These are phyloP conservation scores for Tanozyma kutaoensis DNA, from an alignment of 805 yeast species.

Conservation along the genomic window DNA sequence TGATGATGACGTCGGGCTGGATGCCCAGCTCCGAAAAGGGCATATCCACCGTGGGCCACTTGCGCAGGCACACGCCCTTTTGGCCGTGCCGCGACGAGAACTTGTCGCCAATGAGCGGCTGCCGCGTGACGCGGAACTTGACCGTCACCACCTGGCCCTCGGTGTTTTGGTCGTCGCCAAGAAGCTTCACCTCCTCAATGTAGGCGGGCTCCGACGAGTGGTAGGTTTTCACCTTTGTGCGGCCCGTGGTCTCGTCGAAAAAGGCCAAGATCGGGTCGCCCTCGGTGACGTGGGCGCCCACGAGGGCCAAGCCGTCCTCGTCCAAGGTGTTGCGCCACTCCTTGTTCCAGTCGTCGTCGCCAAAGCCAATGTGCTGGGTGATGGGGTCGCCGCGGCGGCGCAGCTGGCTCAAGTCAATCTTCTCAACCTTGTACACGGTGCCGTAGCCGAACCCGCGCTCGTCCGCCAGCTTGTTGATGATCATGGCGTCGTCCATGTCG, in stretches of 20 bases:
- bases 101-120: conserved; percentile 94
- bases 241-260: conserved; percentile 81
- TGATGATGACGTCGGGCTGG: conserved; percentile 94
- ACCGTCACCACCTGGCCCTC: conserved; percentile 81
- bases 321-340: conserved; percentile 83
- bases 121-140: conserved; percentile 82
- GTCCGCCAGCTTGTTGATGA: conserved; percentile 90
- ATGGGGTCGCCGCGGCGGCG: conserved; percentile 91
- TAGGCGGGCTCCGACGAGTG: conserved; percentile 91
- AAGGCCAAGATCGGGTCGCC: conserved; percentile 95
- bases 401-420: conserved; percentile 64
- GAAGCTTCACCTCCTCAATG: conserved; percentile 85
- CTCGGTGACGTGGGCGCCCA: conserved; percentile 80
- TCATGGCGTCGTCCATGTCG: conserved; percentile 99
- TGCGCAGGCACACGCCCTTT: conserved; percentile 96
- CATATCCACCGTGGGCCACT: conserved; percentile 95
- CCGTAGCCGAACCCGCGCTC: conserved; percentile 98
- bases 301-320: conserved; percentile 81
- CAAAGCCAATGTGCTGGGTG: conserved; percentile 90
- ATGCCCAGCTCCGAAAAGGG: conserved; percentile 95
- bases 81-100: conserved; percentile 97
- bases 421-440: conserved; percentile 89
- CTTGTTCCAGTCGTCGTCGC: conserved; percentile 85
- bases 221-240: conserved; percentile 83
- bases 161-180: conserved; percentile 74